Evolutionary conservation across 345 rosid genomes (phyloP).

Genomic region (Trapa incisa): DNA sequence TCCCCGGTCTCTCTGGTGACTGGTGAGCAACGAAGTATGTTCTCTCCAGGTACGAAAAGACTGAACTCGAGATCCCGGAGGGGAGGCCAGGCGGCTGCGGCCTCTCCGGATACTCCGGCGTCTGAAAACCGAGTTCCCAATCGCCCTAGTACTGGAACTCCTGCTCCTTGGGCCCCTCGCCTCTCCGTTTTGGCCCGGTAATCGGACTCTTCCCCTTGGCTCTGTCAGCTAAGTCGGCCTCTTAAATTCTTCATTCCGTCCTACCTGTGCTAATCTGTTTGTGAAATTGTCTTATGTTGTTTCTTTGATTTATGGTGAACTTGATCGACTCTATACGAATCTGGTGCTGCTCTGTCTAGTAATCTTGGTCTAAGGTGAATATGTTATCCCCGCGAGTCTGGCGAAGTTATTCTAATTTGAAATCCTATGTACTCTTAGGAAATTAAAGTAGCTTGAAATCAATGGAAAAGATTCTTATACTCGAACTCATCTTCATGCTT

Average conservation of each 20-base stretch:
- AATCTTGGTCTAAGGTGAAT: background rate
- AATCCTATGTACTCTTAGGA: background rate
- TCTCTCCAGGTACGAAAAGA: constrained; percentile 61
- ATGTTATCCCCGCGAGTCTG: background rate
- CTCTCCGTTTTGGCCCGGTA: constrained; percentile 87
- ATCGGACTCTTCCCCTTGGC: background rate
- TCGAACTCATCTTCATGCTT: background rate
- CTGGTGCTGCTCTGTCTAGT: background rate
- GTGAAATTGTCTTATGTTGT: background rate
- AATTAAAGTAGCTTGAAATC: background rate
- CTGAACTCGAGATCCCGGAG: constrained; percentile 32
- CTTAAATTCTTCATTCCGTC: background rate
- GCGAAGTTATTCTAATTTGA: background rate
- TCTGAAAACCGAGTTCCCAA: constrained; percentile 36
- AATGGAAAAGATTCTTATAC: background rate
- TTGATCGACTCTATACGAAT: background rate
- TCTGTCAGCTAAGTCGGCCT: background rate
- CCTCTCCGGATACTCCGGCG: constrained; percentile 49
- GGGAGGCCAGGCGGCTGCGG: constrained; percentile 22
- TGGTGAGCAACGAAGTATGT: constrained; percentile 26
- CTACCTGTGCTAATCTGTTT: background rate
- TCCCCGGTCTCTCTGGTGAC: background rate
- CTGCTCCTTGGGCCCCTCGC: constrained; percentile 89
- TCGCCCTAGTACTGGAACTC: constrained; percentile 72
- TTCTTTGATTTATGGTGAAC: background rate